Base-by-base conservation (phyloP, 441 rosid species). In the Brassica hybrid region DNA sequence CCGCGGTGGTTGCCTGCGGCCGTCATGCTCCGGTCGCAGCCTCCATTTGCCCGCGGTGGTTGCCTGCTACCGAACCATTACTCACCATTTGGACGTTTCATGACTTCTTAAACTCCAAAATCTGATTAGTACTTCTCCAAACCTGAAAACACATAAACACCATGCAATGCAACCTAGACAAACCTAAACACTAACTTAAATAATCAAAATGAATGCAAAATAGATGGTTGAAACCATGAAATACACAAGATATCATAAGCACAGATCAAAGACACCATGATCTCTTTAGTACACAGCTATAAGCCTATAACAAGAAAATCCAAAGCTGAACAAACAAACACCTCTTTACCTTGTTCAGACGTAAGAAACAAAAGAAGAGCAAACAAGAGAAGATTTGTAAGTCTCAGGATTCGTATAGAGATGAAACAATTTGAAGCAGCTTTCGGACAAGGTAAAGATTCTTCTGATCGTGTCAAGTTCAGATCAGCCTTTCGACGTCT, bases 301-400 rank as follows among this genome's bases (percentile, higher is more conserved):
- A 54, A 43, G 32, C 5, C 7, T 48, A n/a, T 8, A 56, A 56
- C 58, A 56, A 17, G 4, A 17, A 52, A 56, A 56, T 52, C 16
- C 4, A 16, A 50, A 16, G 19, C 58, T 18, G 27, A 3, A 57
- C n/a, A 57, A 19, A 21, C 21, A 52, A 18, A 17, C 13, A 17
- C 8, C 12, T 21, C 32, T 73, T 50, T 63, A 30, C 67, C 67
- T 68, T 60, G 69, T 48, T 50, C 17, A 27, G 73, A 61, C 16
- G 56, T 30, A 19, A 61, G 56, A 48, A 58, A 4, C 25, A 34
- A 32, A 45, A 32, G 25, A 18, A 8, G 25, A 56, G 12, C 25
- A 52, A 16, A 52, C 58, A 52, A 14, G 58, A 7, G 5, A 17
- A 56, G 60, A 56, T 56, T 17, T 56, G 60, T 18, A 56, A 56